Base-by-base conservation (phyloP, 2,329 filamentous ascomycete genomes). In the Calonectria hawksworthii region DNA sequence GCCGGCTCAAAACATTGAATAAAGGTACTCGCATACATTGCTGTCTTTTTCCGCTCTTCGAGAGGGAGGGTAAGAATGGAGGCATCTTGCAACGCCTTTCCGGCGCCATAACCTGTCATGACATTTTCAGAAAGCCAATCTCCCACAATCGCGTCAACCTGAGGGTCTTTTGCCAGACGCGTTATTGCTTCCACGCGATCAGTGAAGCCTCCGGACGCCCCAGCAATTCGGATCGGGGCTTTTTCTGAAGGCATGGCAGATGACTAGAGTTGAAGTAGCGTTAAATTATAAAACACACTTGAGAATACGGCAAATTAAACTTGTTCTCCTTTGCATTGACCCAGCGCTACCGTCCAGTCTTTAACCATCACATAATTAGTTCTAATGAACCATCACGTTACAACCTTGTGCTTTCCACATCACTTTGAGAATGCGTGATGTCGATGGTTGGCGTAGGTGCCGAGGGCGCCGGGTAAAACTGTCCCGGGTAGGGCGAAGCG, bases 61-160 rank as follows among this genome's bases (percentile, higher is more conserved):
- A 74, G 68, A 1, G 74, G 44, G 13, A 71, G 70, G 14, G 79
- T 76, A 6, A 80, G 76, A 44, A 71, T 41, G 8, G 56, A 71
- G 10, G 50, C 41, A 10, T 79, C 72, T 65, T 74, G 72, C 16
- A 34, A 56, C 4, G 69, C 73, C 16, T 83, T 79, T 54, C 77
- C 74, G 63, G 80, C 85, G 47, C 76, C 73, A 67, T 76, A 66
- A 38, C 64, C 82, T 68, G 88, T 86, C 86, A 90, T 89, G 76
- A 90, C 90, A 68, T 86, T 86, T 70, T 84, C 83, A 23, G 82
- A 83, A 32, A 84, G 79, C 77, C 82, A 84, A 73, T 84, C 70
- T 32, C 73, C 73, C 64, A 75, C 73, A 54, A 75, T 75, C 2
- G 72, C 74, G 59, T 74, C 72, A 51, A 76, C 51, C 9, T 36